Percentiles rank a stretch among this genome's conserved stretches.
phyloP scores from a whole-genome alignment of 1,284 basidiomycete genomes.

The Thelephora terrestris region DNA sequence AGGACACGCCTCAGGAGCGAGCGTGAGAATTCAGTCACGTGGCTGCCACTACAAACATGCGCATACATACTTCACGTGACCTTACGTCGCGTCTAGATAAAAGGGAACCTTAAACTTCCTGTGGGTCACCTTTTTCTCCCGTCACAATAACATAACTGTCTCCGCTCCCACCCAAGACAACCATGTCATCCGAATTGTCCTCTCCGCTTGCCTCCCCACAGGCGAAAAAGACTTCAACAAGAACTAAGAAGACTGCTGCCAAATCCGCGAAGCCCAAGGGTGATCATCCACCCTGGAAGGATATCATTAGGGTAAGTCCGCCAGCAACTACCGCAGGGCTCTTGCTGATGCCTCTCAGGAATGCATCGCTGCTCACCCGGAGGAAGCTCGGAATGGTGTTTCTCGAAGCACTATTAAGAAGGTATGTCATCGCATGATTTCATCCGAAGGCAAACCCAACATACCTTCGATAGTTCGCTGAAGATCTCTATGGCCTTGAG shows the following conservation, averaged over 20 bases:
- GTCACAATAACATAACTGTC: background rate
- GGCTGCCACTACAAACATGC: background rate
- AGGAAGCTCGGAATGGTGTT: constrained; percentile 77
- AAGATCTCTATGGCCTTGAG: constrained; percentile 55
- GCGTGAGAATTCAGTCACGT: no score
- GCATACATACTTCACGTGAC: background rate
- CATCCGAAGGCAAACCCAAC: no score
- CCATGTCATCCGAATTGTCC: constrained; percentile 4
- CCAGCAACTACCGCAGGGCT: background rate
- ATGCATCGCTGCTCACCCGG: constrained; percentile 67
- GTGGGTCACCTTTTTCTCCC: background rate
- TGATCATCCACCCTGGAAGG: constrained; percentile 57
- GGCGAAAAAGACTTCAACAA: constrained; percentile 26
- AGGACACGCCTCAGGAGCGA: no score
- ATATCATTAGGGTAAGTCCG: constrained; percentile 65
- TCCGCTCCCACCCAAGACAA: background rate
- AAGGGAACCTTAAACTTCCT: background rate
- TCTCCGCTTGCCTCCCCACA: background rate
- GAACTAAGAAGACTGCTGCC: constrained; percentile 19
- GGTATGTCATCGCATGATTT: constrained; percentile 18
- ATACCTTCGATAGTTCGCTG: constrained; percentile 46
- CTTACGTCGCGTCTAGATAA: background rate
- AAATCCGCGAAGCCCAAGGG: constrained; percentile 29
- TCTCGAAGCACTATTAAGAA: constrained; percentile 92
- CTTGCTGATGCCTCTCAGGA: constrained; percentile 41